Base-by-base conservation (phyloP, 768 basidiomycete genomes). In the Tricholoma sp. region DNA sequence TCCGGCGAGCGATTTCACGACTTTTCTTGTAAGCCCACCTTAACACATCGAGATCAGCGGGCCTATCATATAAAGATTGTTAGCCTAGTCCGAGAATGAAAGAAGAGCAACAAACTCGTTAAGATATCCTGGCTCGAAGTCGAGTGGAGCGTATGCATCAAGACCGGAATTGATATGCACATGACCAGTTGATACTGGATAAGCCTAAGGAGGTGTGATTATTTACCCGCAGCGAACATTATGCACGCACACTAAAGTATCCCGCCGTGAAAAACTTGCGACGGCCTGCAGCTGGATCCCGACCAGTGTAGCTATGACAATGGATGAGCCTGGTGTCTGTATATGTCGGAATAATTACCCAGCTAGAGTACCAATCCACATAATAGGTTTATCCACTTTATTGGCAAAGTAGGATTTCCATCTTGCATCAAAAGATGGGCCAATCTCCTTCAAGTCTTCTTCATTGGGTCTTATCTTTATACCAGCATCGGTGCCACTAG, bases 301-400 rank as follows among this genome's bases (percentile, higher is more conserved):
- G 42, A 13, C 64, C 58, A 44, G 62, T 32, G 45, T 37, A 47
- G 28, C 67, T 64, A 31, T 54, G 50, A 56, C 63, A 41, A 17
- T 7, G 15, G 15, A 39, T 39, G 39, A 9, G 13, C 13, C 13
- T 8, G 34, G 9, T 13, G 34, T 3, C 34, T 34, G 34, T 6
- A 34, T 9, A 13, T 9, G 8, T 34, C 34, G 13, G 39, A 41
- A 4, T 65, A 64, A 73, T 48, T 60, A 83, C 80, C 72, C 74
- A 2, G 77, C 67, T 20, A 76, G 57, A 0, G 72, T 58, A 0
- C 74, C 75, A 11, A 83, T 63, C 42, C 75, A 70, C 57, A 80
- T 63, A 4, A 82, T 77, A 8, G 83, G 76, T 61, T 85, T 86
- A 62, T 86, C 86, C 0, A 79, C 77, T 2, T 71, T 73, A 24